Evolutionary conservation across 1,284 basidiomycete species (phyloP).

Genomic region (Ceratobasidium sp.): DNA sequence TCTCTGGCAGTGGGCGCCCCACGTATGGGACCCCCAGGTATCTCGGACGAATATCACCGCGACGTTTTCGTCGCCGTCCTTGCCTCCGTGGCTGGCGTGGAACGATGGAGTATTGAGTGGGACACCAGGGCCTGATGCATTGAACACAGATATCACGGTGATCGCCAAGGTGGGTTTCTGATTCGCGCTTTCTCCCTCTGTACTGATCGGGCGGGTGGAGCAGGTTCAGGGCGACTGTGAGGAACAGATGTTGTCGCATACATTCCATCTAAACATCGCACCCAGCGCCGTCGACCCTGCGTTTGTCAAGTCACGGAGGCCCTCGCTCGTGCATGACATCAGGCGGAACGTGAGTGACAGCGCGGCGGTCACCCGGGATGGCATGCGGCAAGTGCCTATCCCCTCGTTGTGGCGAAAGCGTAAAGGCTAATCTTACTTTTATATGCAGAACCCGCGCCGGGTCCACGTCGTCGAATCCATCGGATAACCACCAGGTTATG

Average conservation of each 20-base stretch:
- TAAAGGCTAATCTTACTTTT: constrained; percentile 40
- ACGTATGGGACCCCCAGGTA: constrained; percentile 97
- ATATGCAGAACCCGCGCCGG: constrained; percentile 44
- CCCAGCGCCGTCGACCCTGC: constrained; percentile 68
- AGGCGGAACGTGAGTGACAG: constrained; percentile 72
- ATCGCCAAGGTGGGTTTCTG: constrained; percentile 68
- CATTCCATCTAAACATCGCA: constrained; percentile 75
- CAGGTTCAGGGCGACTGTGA: constrained; percentile 70
- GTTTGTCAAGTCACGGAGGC: constrained; percentile 66
- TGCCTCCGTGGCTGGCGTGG: constrained; percentile 91
- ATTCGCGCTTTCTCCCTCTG: constrained; percentile 44
- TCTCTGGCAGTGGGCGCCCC: constrained; percentile 92
- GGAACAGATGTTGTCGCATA: constrained; percentile 69
- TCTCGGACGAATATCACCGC: constrained; percentile 83
- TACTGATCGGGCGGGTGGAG: constrained; percentile 17
- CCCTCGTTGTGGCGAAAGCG: constrained; percentile 46
- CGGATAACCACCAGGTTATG: constrained; percentile 71
- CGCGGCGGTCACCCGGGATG: constrained; percentile 55
- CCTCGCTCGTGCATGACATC: constrained; percentile 68
- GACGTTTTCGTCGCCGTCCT: constrained; percentile 77
- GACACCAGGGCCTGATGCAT: constrained; percentile 73
- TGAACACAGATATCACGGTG: constrained; percentile 75
- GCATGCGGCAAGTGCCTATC: constrained; percentile 49
- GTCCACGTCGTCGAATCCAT: constrained; percentile 51
- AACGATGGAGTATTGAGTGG: constrained; percentile 81